Evolutionary conservation across 345 rosid genomes (phyloP).

Genomic region (Tarenaya hassleriana): DNA sequence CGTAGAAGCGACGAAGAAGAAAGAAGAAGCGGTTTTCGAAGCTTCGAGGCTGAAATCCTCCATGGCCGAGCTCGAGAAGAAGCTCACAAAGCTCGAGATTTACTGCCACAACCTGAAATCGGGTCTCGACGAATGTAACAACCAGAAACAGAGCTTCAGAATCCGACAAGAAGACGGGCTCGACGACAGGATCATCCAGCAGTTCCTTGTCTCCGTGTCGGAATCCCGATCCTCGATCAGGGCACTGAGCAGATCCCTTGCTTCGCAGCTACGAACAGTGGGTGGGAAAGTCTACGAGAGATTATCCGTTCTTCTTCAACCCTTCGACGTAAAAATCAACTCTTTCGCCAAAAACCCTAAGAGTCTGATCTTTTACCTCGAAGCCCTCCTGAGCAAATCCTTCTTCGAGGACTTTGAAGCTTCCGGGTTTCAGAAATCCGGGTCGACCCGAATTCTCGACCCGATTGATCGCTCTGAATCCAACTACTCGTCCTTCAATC

Average conservation of each 20-base stretch:
- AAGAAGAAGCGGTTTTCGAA: conserved; percentile 75
- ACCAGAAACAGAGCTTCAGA: conserved; percentile 28
- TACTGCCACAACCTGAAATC: conserved; percentile 73
- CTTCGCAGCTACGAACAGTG: conserved; percentile 52
- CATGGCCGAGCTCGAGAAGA: conserved; percentile 92
- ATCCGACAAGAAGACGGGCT: conserved; percentile 18
- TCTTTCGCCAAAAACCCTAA: conserved; percentile 57
- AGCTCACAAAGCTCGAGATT: conserved; percentile 79
- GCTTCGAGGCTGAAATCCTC: conserved; percentile 70
- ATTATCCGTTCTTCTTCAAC: conserved; percentile 59
- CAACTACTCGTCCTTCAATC: conserved; percentile 50
- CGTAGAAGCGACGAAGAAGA: conserved; percentile 65
- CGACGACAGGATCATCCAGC: conserved; percentile 51
- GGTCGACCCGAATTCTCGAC: conserved; percentile 51
- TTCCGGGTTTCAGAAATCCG: conserved; percentile 55
- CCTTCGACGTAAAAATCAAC: conserved; percentile 53
- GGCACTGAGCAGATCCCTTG: conserved; percentile 55
- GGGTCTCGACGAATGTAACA: conserved; percentile 60
- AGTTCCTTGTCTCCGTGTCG: conserved; percentile 57
- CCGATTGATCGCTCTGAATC: conserved; percentile 71
- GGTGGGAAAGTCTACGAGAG: conserved; percentile 55
- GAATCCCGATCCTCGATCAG: conserved; percentile 62
- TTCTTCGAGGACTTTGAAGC: conserved; percentile 91
- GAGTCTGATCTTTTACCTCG: conserved; percentile 50
- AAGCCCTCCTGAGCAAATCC: conserved; percentile 58